A percentile compares a stretch with the other conserved stretches of the same genome.
Evolutionary conservation across 805 yeast species (phyloP).

Genomic region (Nakazawaea laoshanensis): DNA sequence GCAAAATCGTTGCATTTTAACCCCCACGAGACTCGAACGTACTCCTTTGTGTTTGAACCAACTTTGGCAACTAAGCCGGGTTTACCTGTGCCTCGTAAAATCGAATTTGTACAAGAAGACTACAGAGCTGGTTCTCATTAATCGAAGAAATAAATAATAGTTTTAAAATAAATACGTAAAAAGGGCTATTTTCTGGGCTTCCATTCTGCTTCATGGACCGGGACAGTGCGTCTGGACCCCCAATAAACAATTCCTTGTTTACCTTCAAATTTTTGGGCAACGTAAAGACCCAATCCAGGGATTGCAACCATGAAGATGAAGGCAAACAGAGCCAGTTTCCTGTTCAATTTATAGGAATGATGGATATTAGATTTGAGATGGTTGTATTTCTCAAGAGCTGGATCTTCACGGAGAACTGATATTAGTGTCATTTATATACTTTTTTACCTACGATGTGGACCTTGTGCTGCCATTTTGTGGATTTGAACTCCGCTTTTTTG

Average conservation of each 20-base stretch:
- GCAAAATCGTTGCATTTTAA: no score
- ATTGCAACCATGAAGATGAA: conserved; percentile 5
- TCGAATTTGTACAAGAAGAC: background rate
- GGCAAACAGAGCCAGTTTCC: conserved; percentile 5
- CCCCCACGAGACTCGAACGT: no score
- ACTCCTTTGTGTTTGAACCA: no score
- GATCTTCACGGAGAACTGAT: conserved; percentile 7
- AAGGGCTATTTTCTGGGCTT: conserved; percentile 5
- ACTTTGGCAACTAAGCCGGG: conserved; percentile 1
- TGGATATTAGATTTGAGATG: conserved; percentile 1
- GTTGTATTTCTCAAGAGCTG: conserved; percentile 6
- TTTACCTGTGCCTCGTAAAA: background rate
- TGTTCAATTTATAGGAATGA: conserved; percentile 6
- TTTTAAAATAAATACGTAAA: conserved; percentile 3
- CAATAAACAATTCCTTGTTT: conserved; percentile 1
- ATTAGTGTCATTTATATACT: background rate
- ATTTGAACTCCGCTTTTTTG: no score
- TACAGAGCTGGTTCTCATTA: conserved; percentile 1
- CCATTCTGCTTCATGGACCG: conserved; percentile 4
- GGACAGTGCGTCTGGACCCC: conserved; percentile 1
- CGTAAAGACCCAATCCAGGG: conserved; percentile 7
- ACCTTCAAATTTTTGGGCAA: conserved; percentile 6
- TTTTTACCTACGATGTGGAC: conserved; percentile 8
- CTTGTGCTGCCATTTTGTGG: conserved; percentile 5
- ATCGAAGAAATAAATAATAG: conserved; percentile 1